phyloP scores from a whole-genome alignment of 2,329 filamentous ascomycete genomes.

The Exophiala dermatitidis region DNA sequence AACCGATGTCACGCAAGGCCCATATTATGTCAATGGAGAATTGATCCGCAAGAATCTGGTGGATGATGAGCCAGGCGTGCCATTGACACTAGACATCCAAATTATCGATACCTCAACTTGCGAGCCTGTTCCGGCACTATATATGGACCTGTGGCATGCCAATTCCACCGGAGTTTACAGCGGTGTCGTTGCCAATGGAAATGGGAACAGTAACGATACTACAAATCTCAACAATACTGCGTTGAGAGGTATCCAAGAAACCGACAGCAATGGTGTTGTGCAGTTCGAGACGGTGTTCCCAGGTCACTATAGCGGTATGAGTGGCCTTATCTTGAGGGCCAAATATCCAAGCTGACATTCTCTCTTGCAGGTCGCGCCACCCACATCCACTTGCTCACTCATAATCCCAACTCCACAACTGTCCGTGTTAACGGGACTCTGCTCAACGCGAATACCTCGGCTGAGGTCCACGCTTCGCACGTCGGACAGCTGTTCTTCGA shows the following conservation, averaged over 20 bases:
- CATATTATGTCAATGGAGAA: constrained; percentile 44
- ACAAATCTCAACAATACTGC: constrained; percentile 39
- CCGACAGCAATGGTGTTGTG: constrained; percentile 37
- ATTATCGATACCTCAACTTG: constrained; percentile 38
- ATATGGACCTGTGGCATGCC: constrained; percentile 38
- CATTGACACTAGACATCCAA: constrained; percentile 39
- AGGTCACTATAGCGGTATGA: constrained; percentile 39
- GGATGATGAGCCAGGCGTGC: constrained; percentile 34
- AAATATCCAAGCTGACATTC: not conserved
- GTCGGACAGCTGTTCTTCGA: constrained; percentile 61
- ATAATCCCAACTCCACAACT: constrained; percentile 28
- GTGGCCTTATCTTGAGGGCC: too few relatives aligned
- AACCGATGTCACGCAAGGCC: constrained; percentile 49
- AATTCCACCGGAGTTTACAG: constrained; percentile 39
- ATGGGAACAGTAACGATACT: constrained; percentile 35
- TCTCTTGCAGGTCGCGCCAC: constrained; percentile 26
- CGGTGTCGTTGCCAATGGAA: constrained; percentile 33
- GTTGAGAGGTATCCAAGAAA: constrained; percentile 41
- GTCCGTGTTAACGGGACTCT: constrained; percentile 33
- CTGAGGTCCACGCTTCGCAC: constrained; percentile 51
- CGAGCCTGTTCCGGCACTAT: constrained; percentile 34
- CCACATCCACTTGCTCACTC: constrained; percentile 35
- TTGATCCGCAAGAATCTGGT: constrained; percentile 35
- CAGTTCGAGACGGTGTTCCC: constrained; percentile 41
- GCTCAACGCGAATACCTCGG: constrained; percentile 36